phyloP scores from a whole-genome alignment of 129 eudicot genomes.

The Sambucus nigra region DNA sequence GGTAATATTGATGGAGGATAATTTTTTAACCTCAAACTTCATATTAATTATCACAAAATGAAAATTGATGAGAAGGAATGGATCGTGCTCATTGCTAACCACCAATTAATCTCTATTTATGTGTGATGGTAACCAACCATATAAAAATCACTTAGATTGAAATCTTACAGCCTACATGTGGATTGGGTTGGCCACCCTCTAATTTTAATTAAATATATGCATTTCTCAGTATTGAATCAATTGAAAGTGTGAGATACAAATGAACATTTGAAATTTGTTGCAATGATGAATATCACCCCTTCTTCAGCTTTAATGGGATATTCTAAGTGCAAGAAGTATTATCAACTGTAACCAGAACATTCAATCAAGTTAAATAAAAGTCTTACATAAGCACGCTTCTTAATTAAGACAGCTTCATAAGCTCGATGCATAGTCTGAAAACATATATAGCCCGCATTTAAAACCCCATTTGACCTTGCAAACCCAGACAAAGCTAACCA shows the following conservation, averaged over 20 bases:
- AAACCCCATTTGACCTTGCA: slow-evolving; percentile 91
- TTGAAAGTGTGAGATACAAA: not conserved
- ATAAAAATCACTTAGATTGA: not conserved
- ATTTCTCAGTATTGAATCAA: not conserved
- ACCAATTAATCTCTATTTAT: too few relatives aligned
- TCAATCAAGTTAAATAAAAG: not conserved
- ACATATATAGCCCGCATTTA: slow-evolving; percentile 87
- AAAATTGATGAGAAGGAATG: too few relatives aligned
- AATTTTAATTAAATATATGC: not conserved
- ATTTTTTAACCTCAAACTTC: too few relatives aligned
- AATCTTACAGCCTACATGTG: not conserved
- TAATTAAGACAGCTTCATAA: slow-evolving; percentile 42
- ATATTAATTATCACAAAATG: too few relatives aligned
- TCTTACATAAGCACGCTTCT: slow-evolving; percentile 45
- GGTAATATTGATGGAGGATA: too few relatives aligned
- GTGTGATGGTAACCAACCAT: too few relatives aligned
- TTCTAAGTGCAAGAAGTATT: not conserved
- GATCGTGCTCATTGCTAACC: too few relatives aligned
- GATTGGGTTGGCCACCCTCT: not conserved
- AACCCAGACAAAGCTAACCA: slow-evolving; percentile 77
- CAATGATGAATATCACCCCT: not conserved
- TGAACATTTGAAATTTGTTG: not conserved
- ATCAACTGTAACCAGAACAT: slow-evolving; percentile 1
- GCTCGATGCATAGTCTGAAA: slow-evolving; percentile 65
- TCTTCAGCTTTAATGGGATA: not conserved